Conservation (phyloP, 371 early-diverging fungal species). For the Zopfochytrium polystomum region DNA sequence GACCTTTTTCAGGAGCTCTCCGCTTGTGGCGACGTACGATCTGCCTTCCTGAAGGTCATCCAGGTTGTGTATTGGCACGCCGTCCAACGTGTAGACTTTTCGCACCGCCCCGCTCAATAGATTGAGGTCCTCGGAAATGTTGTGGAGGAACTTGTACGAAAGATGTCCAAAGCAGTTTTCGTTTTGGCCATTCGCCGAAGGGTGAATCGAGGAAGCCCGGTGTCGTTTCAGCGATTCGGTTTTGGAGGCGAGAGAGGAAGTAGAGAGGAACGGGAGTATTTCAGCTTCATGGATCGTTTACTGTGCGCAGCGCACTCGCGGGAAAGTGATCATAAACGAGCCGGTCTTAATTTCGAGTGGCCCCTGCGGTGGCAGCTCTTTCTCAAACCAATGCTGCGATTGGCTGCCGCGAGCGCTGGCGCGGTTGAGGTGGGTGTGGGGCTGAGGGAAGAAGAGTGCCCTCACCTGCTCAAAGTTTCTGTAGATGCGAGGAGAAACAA, state of each 20-base stretch:
- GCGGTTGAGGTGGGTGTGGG: no score
- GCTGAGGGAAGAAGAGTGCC: neutral
- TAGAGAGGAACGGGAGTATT: neutral
- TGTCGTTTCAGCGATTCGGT: neutral
- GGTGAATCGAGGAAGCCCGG: no score
- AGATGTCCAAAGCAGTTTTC: neutral
- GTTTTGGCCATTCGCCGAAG: no score
- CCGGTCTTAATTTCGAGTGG: no score
- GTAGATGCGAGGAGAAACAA: slow-evolving; percentile 35
- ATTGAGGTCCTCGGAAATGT: slow-evolving; percentile 34
- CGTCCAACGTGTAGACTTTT: slow-evolving; percentile 40
- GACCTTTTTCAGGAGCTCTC: slow-evolving; percentile 37
- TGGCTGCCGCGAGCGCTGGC: no score
- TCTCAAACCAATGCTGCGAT: no score
- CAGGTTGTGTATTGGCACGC: slow-evolving; percentile 29
- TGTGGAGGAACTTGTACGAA: slow-evolving; percentile 35
- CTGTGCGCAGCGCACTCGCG: neutral
- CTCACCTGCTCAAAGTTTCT: slow-evolving; percentile 48
- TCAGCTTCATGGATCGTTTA: neutral
- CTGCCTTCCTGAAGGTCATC: slow-evolving; percentile 35
- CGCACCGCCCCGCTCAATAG: slow-evolving; percentile 44
- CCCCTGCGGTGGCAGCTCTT: no score
- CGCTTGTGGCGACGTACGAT: slow-evolving; percentile 39
- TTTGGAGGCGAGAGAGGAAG: neutral
- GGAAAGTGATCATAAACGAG: no score